These are phyloP conservation scores for Paramecium bursaria DNA, from an alignment of 73 alveolate species.

Conservation along the genomic window DNA sequence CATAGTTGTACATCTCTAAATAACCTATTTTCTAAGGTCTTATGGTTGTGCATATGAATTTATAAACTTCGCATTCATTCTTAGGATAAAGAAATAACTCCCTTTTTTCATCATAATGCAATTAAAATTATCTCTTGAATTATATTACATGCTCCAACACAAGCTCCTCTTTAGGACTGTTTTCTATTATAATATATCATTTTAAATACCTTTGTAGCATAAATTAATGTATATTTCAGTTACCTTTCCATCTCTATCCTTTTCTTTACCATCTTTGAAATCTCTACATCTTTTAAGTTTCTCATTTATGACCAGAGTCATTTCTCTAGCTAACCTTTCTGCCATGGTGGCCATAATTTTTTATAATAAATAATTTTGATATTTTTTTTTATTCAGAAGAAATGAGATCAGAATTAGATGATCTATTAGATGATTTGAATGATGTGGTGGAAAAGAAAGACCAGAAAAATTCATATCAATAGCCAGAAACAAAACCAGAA, in stretches of 20 bases:
- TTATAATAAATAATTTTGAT: too few species aligned
- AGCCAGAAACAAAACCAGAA: too few species aligned
- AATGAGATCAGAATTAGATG: too few species aligned
- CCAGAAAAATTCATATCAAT: too few species aligned
- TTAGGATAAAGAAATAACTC: constrained; percentile 87
- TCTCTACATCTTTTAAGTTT: constrained; percentile 50
- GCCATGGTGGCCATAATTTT: too few species aligned
- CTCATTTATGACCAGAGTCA: constrained; percentile 39
- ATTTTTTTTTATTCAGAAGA: too few species aligned
- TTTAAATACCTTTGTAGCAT: constrained; percentile 29
- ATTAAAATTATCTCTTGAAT: constrained; percentile 80
- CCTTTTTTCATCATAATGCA: constrained; percentile 84
- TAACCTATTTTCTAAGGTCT: constrained; percentile 91
- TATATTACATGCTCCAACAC: constrained; percentile 94
- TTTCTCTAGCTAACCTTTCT: constrained; percentile 33
- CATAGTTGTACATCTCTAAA: constrained; percentile 94
- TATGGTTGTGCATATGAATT: constrained; percentile 92
- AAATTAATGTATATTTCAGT: too few species aligned
- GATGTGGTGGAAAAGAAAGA: too few species aligned
- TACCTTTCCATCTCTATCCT: not conserved
- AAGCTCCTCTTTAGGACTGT: constrained; percentile 95
- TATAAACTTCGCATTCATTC: constrained; percentile 91
- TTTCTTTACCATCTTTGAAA: constrained; percentile 15
- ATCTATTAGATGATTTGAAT: too few species aligned
- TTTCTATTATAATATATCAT: constrained; percentile 58